Evolutionary conservation across 169 alveolate species (phyloP).

Genomic region (Plasmodium fragile): DNA sequence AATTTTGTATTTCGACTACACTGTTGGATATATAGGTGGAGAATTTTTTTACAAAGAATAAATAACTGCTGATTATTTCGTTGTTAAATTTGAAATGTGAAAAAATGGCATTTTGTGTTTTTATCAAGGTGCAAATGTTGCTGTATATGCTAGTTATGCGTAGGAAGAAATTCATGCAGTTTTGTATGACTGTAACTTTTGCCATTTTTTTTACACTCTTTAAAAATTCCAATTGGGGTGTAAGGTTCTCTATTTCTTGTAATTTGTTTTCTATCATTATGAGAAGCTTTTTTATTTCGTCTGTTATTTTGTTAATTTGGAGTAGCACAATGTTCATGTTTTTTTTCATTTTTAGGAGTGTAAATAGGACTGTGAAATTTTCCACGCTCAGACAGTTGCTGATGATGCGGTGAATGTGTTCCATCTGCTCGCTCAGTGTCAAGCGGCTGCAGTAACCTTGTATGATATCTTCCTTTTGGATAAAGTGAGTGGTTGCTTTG

Average conservation of each 20-base stretch:
- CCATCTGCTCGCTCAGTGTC: not conserved
- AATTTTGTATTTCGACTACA: conserved; percentile 35
- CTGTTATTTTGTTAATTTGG: conserved; percentile 32
- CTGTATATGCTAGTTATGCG: conserved; percentile 40
- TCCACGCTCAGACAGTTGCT: conserved; percentile 2
- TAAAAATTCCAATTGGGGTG: not conserved
- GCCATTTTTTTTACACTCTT: conserved; percentile 3
- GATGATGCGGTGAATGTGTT: not conserved
- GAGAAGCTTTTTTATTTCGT: conserved; percentile 16
- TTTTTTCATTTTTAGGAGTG: conserved; percentile 38
- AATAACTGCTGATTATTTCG: conserved; percentile 19
- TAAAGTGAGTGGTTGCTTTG: not conserved
- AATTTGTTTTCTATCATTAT: conserved; percentile 19
- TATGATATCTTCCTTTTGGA: conserved; percentile 38
- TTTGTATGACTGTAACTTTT: conserved; percentile 16
- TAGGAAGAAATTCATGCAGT: conserved; percentile 46
- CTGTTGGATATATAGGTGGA: conserved; percentile 11
- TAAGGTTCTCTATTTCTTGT: conserved; percentile 1
- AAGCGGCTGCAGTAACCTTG: not conserved
- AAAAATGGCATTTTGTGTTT: conserved; percentile 19
- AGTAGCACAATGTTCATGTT: conserved; percentile 14
- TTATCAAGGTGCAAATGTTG: conserved; percentile 13
- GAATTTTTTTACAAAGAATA: conserved; percentile 35
- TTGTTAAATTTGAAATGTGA: conserved; percentile 27
- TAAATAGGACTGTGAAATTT: conserved; percentile 39